Percentiles rank a stretch among this genome's conserved stretches.
Evolutionary conservation across 768 basidiomycete genomes (phyloP).

Genomic region (Gelatoporia subvermispora): DNA sequence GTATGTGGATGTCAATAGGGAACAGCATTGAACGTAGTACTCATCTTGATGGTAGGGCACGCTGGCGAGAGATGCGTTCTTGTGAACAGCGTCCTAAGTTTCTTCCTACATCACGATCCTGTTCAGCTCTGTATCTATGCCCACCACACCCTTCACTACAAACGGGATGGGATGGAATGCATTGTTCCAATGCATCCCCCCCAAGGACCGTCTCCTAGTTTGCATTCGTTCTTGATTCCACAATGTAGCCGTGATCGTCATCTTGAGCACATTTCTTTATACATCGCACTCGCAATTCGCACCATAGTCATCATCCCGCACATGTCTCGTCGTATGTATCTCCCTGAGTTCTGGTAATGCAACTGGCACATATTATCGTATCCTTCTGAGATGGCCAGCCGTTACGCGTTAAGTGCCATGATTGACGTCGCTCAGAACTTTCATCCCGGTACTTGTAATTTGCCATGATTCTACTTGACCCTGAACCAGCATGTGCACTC

Average conservation of each 20-base stretch:
- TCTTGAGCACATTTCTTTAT: constrained; percentile 10
- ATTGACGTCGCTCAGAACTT: too few species aligned
- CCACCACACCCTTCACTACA: too few species aligned
- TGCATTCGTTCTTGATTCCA: not conserved
- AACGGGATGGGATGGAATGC: constrained; percentile 9
- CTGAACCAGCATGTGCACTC: too few species aligned
- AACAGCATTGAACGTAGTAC: not conserved
- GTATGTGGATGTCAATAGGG: constrained; percentile 36
- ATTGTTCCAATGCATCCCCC: constrained; percentile 9
- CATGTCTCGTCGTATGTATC: constrained; percentile 8
- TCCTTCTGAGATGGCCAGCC: too few species aligned
- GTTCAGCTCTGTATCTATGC: not conserved
- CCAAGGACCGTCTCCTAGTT: constrained; percentile 9
- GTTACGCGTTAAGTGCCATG: too few species aligned
- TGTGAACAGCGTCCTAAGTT: constrained; percentile 25
- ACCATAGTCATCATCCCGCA: not conserved
- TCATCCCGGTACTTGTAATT: too few species aligned
- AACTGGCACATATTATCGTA: not conserved
- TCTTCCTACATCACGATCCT: not conserved
- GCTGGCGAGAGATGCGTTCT: constrained; percentile 50
- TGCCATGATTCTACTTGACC: too few species aligned
- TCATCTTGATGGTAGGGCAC: not conserved
- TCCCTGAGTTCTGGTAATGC: constrained; percentile 1
- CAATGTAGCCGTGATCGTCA: constrained; percentile 11
- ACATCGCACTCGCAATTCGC: constrained; percentile 2